Conservation (phyloP, 768 basidiomycete species). For the Mycena amicta region DNA sequence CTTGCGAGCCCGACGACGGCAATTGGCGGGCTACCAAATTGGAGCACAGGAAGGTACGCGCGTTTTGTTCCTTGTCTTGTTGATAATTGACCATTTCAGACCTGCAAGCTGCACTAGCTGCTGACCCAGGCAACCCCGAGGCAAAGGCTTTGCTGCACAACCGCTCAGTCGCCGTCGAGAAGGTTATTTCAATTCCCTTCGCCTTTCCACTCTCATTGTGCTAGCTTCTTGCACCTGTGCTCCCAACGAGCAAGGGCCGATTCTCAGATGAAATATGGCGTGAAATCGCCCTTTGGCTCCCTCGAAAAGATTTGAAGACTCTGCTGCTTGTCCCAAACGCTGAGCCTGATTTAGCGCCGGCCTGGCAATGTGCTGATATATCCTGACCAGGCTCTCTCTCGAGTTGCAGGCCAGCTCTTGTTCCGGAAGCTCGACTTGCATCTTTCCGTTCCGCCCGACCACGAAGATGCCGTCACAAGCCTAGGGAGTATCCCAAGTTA, state of each 20-base stretch:
- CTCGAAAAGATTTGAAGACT: conserved; percentile 65
- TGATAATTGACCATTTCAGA: conserved; percentile 41
- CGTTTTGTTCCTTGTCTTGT: conserved; percentile 5
- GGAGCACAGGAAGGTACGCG: conserved; percentile 66
- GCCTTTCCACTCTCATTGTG: background rate
- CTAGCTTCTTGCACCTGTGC: conserved; percentile 40
- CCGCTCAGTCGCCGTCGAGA: conserved; percentile 57
- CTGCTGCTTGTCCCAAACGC: conserved; percentile 66
- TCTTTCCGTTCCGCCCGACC: conserved; percentile 45
- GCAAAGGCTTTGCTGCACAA: conserved; percentile 62
- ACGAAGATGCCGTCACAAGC: conserved; percentile 29
- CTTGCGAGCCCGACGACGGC: conserved; percentile 65
- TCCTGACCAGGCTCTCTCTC: no score
- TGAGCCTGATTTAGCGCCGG: no score
- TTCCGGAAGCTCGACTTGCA: conserved; percentile 68
- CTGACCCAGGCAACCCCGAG: conserved; percentile 71
- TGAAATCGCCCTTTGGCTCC: conserved; percentile 63
- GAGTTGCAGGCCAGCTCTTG: conserved; percentile 67
- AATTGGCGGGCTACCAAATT: conserved; percentile 59
- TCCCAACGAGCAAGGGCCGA: conserved; percentile 48
- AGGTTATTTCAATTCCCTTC: conserved; percentile 39
- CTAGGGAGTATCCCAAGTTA: conserved; percentile 27
- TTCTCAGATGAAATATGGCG: conserved; percentile 76
- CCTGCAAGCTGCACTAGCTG: conserved; percentile 62
- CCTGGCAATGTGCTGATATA: no score